A percentile compares a stretch with the other conserved stretches of the same genome.
These are phyloP conservation scores for Chytriomyces sp. DNA, from an alignment of 192 early-diverging fungal species.

Conservation along the genomic window DNA sequence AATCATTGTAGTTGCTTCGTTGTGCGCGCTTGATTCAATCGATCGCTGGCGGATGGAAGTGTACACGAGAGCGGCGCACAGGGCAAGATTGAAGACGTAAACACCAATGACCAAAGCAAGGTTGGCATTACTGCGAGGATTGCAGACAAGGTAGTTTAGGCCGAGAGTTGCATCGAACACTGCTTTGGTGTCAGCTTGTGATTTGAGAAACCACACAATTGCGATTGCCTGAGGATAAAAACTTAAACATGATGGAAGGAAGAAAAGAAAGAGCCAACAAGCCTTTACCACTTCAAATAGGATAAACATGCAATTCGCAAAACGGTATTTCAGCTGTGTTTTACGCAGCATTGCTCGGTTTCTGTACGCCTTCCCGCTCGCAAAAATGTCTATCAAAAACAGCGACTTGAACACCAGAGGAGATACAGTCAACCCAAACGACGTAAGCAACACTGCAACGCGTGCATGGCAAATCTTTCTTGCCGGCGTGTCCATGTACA, in stretches of 20 bases:
- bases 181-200: neutral
- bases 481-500: neutral
- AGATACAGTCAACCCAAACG: neutral
- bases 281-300: neutral
- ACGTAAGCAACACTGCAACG: neutral
- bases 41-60: neutral
- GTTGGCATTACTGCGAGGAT: neutral
- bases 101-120: too few relatives aligned
- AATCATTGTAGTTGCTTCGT: neutral
- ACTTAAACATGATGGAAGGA: neutral
- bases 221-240: neutral
- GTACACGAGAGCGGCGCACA: neutral
- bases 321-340: neutral
- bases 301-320: neutral
- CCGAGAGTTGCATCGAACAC: too few relatives aligned
- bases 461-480: neutral
- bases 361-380: neutral
- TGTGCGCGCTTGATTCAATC: neutral
- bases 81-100: neutral
- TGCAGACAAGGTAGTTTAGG: neutral
- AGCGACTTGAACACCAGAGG: neutral
- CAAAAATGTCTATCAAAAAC: neutral
- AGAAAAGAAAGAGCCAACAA: neutral
- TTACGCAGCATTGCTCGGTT: neutral
- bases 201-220: neutral